Base-by-base conservation (phyloP, 2,329 filamentous ascomycete species). In the Aureobasidium pullulans region DNA sequence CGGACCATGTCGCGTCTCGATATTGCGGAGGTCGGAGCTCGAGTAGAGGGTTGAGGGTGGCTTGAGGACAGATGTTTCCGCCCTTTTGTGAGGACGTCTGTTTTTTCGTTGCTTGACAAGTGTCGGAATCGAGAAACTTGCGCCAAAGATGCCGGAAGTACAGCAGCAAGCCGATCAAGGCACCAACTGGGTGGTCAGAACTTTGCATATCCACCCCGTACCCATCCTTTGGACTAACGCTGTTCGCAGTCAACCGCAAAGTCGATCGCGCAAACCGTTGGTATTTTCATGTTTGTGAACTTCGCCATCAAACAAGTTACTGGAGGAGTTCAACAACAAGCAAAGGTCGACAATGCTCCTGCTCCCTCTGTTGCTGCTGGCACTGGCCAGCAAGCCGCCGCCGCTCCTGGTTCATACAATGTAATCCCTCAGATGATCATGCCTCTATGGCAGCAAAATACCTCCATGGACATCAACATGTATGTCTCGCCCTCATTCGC, bases 391-490 rank as follows among this genome's bases (percentile, higher is more conserved):
- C 61, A 62, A n/a, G 8, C 34, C 23, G 11, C 29, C n/a, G 44
- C 16, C 8, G 60, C 50, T 13, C 23, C 23, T 23, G 23, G 23
- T 23, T 23, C 60, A 2, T 87, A 86, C 71, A 88, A 81, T 66
- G 72, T 75, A 1, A 75, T 90, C 16, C 90, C 91, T 1, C 81
- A 86, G 64, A 81, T 80, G 60, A 79, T 96, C 62, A 88, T 88
- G 39, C 92, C 94, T 23, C 90, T 97, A 68, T 99, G 94, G 94
- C 85, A 89, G 2, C 77, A 82, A 49, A 84, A 94, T 70, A 89
- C 84, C 67, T 77, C 83, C 61, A 74, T 99, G 65, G 94, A 99
- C 73, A 84, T 99, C 66, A 79, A 84, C 65, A 83, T 99, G 70
- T 94, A 93, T 66, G 82, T 97, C 59, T 93, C 91, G 49, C 83